Evolutionary conservation across 768 basidiomycete genomes (phyloP), one percentile per base, ranked within the genome.

Genomic region (Sistotremastrum suecicum): DNA sequence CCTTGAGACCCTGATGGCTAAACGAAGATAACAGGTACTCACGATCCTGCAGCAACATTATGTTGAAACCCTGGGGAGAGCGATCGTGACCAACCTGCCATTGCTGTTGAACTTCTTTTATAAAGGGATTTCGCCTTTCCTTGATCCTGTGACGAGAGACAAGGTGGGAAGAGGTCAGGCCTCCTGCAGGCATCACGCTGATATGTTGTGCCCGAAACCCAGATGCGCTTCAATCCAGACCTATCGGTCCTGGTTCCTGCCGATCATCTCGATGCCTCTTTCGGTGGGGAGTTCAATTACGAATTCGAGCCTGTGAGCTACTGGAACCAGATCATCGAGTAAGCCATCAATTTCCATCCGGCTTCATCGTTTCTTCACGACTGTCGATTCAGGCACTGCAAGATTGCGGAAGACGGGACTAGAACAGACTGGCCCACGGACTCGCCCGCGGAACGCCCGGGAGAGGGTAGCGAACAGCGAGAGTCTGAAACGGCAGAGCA

Each of bases 201-300:
- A 10, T 30, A 34, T 37, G 20, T 20, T 20, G 20, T 20, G 20
- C 20, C 20, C 20, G 20, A 20, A 3, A 5, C 39, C 38, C 51
- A 86, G 83, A 86, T 91, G 80, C 77, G 81, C 28, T 91, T 92
- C 60, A 92, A 92, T 57, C 87, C 89, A 3, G 72, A 87, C 53
- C 67, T 92, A 4, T 59, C 71, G 36, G 82, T 86, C 49, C 75
- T 92, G 39, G 70, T 90, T 20, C 82, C 86, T 4, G 63, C 61
- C 5, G 71, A 72, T 3, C 88, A 91, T 46, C 73, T 91, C 6
- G 87, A 89, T 56, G 73, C 77, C 1, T 84, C 84, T 51, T 88
- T 90, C 58, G 87, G 85, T 9, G 88, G 88, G 1, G 71, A 78
- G 2, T 75, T 78, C 58, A 71, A 74, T 47, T 87, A 71, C 51